Conservation (phyloP, 106 monocot species). For the Dendrobium officinale region DNA sequence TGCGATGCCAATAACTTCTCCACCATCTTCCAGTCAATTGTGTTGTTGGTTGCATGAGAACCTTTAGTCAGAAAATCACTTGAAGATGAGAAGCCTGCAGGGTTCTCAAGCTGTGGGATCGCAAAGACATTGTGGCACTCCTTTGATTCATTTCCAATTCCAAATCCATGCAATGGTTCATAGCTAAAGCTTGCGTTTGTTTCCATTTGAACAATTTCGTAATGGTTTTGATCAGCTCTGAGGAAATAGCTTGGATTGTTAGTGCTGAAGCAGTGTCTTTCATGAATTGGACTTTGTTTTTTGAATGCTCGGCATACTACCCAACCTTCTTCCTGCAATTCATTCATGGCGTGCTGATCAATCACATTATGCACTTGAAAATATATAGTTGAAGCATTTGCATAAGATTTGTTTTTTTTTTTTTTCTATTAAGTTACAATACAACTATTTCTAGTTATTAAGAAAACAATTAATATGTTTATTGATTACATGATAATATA, state of each 20-base stretch:
- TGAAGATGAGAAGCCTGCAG: slow-evolving; percentile 9
- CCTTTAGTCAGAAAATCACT: neutral
- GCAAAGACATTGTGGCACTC: neutral
- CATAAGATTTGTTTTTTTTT: too few species aligned
- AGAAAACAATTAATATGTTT: too few species aligned
- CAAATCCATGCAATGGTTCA: neutral
- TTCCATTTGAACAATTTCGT: neutral
- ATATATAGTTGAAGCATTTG: too few species aligned
- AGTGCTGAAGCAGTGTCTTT: slow-evolving; percentile 19
- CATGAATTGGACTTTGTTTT: slow-evolving; percentile 33
- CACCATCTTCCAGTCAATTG: slow-evolving; percentile 30
- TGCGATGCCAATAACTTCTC: slow-evolving; percentile 24
- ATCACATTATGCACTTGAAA: too few species aligned
- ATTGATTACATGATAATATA: too few species aligned
- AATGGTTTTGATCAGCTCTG: slow-evolving; percentile 5
- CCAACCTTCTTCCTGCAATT: slow-evolving; percentile 63
- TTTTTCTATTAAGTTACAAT: too few species aligned
- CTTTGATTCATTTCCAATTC: slow-evolving; percentile 5
- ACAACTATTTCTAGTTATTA: too few species aligned
- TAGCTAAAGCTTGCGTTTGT: neutral
- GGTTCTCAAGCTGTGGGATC: slow-evolving; percentile 20
- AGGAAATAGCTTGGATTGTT: slow-evolving; percentile 9
- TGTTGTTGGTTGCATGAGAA: neutral
- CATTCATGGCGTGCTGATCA: neutral
- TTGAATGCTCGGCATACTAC: slow-evolving; percentile 51